These are phyloP conservation scores for Trichoderma endophyticum DNA, from an alignment of 2,329 filamentous ascomycete genomes.

Conservation along the genomic window DNA sequence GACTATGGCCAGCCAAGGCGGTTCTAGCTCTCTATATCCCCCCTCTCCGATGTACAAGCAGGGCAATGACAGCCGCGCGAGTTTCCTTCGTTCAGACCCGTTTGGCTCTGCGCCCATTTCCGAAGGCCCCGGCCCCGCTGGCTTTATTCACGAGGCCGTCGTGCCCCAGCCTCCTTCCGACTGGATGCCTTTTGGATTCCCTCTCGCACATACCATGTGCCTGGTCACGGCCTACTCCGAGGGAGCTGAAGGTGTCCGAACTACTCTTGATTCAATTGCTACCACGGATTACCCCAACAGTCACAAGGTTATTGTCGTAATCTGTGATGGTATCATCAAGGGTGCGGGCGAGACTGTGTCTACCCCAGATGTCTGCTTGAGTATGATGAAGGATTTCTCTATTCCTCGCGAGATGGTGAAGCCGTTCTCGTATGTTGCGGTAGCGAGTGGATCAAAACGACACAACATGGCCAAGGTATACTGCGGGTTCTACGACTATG, in stretches of 20 bases:
- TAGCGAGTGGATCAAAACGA: constrained; percentile 90
- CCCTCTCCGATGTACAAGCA: constrained; percentile 67
- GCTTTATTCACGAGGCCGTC: constrained; percentile 95
- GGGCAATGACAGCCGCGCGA: constrained; percentile 59
- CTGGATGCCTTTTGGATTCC: constrained; percentile 96
- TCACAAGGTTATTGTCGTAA: constrained; percentile 93
- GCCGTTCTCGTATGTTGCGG: constrained; percentile 92
- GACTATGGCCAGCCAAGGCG: constrained; percentile 90
- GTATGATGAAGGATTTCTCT: constrained; percentile 93
- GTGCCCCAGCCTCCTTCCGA: constrained; percentile 95
- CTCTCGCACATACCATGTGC: constrained; percentile 88
- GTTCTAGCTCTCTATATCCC: constrained; percentile 68
- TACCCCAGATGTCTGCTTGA: constrained; percentile 84
- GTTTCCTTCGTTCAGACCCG: constrained; percentile 60
- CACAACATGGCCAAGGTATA: constrained; percentile 99
- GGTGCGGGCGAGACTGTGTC: constrained; percentile 83
- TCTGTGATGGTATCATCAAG: constrained; percentile 97
- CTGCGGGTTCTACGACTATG: constrained; percentile 97
- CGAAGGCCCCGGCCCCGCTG: constrained; percentile 76
- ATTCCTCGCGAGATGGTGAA: constrained; percentile 77
- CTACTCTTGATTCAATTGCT: constrained; percentile 91
- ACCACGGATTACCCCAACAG: constrained; percentile 99
- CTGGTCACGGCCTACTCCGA: constrained; percentile 97
- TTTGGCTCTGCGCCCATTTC: constrained; percentile 53
- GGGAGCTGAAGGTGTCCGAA: constrained; percentile 86